Conservation (phyloP, 1,139 yeast species). For the Candida glucosophila region DNA sequence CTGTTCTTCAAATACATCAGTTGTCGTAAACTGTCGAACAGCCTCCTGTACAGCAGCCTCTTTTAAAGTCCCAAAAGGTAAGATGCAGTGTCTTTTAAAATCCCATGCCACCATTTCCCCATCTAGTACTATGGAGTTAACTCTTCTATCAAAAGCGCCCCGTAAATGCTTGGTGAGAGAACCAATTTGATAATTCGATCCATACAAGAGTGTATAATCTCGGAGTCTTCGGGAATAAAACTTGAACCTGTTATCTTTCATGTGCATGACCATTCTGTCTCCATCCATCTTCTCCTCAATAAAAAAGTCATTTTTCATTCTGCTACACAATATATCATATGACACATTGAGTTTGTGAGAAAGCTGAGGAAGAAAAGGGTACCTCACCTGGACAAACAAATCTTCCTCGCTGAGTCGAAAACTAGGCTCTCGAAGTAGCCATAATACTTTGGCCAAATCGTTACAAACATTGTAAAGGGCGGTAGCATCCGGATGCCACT, state of each 20-base stretch:
- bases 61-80: conserved; percentile 78
- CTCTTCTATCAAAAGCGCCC: conserved; percentile 33
- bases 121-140: conserved; percentile 56
- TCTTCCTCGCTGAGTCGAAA: conserved; percentile 35
- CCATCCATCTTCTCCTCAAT: conserved; percentile 95
- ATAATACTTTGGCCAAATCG: conserved; percentile 52
- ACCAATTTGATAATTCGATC: conserved; percentile 50
- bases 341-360: conserved; percentile 44
- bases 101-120: conserved; percentile 96
- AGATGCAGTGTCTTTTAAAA: conserved; percentile 42
- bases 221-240: conserved; percentile 65
- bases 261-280: conserved; percentile 74
- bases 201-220: conserved; percentile 71
- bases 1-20: conserved; percentile 28
- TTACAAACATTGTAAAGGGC: conserved; percentile 60
- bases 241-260: conserved; percentile 34
- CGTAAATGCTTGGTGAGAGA: conserved; percentile 50
- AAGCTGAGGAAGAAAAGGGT: conserved; percentile 66
- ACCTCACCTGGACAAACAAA: conserved; percentile 36
- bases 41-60: conserved; percentile 55
- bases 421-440: conserved; percentile 45
- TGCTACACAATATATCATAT: conserved; percentile 40
- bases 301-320: conserved; percentile 43
- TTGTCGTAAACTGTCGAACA: conserved; percentile 32
- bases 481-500: conserved; percentile 80